Conservation (phyloP, 2,329 filamentous ascomycete species). For the Fonsecaea erecta region DNA sequence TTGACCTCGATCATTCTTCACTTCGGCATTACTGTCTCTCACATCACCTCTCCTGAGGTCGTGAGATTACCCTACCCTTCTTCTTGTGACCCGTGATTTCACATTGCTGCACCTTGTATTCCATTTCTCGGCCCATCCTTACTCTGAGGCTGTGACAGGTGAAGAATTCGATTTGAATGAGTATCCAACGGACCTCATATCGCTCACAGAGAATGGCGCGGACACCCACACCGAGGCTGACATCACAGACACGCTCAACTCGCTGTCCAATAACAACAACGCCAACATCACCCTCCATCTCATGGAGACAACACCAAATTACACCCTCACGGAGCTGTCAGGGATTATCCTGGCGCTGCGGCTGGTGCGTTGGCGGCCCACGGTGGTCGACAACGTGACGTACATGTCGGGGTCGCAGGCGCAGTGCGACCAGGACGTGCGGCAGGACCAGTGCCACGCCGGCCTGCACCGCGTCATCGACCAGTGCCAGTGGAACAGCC, state of each 20-base stretch:
- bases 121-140: not conserved
- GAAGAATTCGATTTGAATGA: not conserved
- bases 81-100: not conserved
- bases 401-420: conserved; percentile 16
- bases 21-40: not conserved
- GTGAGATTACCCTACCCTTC: not conserved
- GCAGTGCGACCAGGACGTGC: conserved; percentile 16
- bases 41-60: not conserved
- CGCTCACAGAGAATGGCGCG: not conserved
- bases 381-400: not conserved
- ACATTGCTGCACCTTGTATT: not conserved
- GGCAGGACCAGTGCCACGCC: conserved; percentile 14
- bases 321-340: conserved; percentile 20
- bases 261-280: not conserved
- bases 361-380: conserved; percentile 1
- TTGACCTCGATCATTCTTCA: not conserved
- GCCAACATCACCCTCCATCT: not conserved
- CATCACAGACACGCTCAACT: too few species aligned
- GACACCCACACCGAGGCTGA: not conserved
- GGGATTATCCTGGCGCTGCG: conserved; percentile 13
- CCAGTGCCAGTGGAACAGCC: conserved; percentile 22
- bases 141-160: not conserved
- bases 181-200: not conserved
- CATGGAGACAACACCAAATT: conserved; percentile 6
- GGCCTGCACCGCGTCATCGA: conserved; percentile 6